A percentile compares a stretch with the other conserved stretches of the same genome.
Evolutionary conservation across 2,329 filamentous ascomycete species (phyloP).

Genomic region (Cadophora sp.): DNA sequence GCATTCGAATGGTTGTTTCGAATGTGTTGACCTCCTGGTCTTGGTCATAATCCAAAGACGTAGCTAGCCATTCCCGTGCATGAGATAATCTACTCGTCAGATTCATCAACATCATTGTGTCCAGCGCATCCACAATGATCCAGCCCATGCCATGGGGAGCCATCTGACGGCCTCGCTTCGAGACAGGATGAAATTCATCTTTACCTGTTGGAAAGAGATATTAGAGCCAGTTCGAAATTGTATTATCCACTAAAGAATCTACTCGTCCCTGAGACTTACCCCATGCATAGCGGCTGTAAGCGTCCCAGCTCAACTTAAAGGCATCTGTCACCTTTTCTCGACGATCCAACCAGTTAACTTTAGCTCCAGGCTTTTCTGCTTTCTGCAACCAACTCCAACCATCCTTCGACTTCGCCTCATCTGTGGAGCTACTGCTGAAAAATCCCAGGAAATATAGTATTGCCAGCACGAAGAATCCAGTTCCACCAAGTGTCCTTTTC

Average conservation of each 20-base stretch:
- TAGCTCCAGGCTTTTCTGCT: constrained; percentile 52
- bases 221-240: constrained; percentile 39
- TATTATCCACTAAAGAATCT: constrained; percentile 9
- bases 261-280: constrained; percentile 57
- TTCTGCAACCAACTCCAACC: constrained; percentile 65
- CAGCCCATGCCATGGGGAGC: constrained; percentile 88
- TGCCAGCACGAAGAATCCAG: constrained; percentile 61
- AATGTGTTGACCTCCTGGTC: constrained; percentile 97
- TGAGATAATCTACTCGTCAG: constrained; percentile 83
- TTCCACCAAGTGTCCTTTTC: constrained; percentile 63
- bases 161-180: constrained; percentile 84
- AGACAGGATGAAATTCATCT: constrained; percentile 86
- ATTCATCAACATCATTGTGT: constrained; percentile 99
- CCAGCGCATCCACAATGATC: constrained; percentile 96
- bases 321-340: constrained; percentile 85
- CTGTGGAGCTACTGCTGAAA: constrained; percentile 51
- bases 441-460: constrained; percentile 75
- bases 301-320: constrained; percentile 90
- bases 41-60: constrained; percentile 83
- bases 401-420: constrained; percentile 47
- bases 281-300: constrained; percentile 93
- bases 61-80: constrained; percentile 87
- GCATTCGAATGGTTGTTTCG: constrained; percentile 97
- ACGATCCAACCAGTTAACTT: constrained; percentile 77
- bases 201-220: constrained; percentile 59